Conservation (phyloP, 169 alveolate species). For the Plasmodium vivax region DNA sequence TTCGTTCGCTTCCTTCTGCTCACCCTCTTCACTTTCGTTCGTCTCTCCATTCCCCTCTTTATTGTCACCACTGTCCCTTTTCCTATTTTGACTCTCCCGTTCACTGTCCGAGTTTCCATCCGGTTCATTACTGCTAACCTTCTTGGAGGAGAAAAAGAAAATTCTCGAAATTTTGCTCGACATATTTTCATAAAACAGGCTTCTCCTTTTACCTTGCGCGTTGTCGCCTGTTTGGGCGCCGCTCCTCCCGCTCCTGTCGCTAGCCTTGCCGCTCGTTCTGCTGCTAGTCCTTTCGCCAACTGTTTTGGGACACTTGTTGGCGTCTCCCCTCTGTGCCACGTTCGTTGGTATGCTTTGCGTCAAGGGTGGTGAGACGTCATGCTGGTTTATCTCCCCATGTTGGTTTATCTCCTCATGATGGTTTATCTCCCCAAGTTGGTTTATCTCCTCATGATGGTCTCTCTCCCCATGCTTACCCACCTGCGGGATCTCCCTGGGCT, state of each 20-base stretch:
- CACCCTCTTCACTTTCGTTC: neutral
- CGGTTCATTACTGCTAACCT: neutral
- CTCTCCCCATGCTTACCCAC: neutral
- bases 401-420: neutral
- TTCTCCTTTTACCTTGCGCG: conserved; percentile 13
- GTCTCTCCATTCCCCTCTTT: neutral
- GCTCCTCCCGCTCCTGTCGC: neutral
- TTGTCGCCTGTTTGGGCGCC: neutral
- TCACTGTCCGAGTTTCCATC: conserved; percentile 4
- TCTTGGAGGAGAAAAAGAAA: neutral
- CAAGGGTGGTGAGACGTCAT: neutral
- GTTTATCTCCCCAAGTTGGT: too few species aligned
- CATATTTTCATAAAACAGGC: conserved; percentile 23
- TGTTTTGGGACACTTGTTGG: neutral
- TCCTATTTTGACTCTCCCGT: neutral
- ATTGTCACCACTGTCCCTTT: neutral
- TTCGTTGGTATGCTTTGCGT: neutral
- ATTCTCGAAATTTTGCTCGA: conserved; percentile 8
- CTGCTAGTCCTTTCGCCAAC: neutral
- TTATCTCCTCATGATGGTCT: too few species aligned
- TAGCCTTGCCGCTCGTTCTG: neutral
- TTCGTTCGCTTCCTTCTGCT: neutral
- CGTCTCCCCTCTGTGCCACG: neutral
- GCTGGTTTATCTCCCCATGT: too few species aligned
- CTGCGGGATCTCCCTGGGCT: neutral